Evolutionary conservation across 331 rosid genomes (phyloP), one percentile per base, ranked within the genome.

Genomic region (Stylosanthes scabra): DNA sequence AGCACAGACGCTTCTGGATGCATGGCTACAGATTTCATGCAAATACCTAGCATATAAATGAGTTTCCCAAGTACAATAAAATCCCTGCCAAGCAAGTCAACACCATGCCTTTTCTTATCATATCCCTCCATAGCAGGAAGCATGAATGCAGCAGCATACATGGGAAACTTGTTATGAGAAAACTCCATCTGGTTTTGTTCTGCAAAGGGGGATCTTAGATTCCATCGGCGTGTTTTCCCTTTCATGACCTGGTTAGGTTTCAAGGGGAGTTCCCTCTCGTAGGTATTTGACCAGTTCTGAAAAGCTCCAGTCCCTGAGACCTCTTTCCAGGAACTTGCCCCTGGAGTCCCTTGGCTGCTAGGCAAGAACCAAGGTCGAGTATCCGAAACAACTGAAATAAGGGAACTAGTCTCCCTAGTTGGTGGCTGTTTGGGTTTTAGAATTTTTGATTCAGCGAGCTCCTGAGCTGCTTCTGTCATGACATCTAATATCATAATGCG

Each of bases 71-170:
- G 79, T 78, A 91, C 93, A 55, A 94, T 72, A 71, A 94, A 94
- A 78, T 94, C 99, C 86, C 99, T 88, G 71, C 80, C 84, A 77
- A 91, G 94, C 87, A 94, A 83, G 84, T 94, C 97, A 65, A 91
- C 92, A 54, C 99, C 97, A 2, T 94, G 97, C 62, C 97, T 85
- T 84, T 78, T 94, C 78, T 91, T 94, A 79, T 94, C 97, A 80
- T 81, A 94, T 34, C 97, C 96, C 77, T 89, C 89, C 97, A 94
- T 91, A 72, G 96, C 96, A 61, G 99, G 99, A 64, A 94, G 97
- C 95, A 94, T 91, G 77, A 91, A 91, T 13, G 96, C 93, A 42
- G 99, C 97, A 15, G 97, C 99, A 78, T 94, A 85, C 78, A 82
- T 68, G n/a, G 99, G 99, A 82, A 94, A 94, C 88, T 89, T 94